Evolutionary conservation across 1,139 yeast genomes (phyloP), one percentile per base, ranked within the genome.

Genomic region (Suhomyces anneliseae): DNA sequence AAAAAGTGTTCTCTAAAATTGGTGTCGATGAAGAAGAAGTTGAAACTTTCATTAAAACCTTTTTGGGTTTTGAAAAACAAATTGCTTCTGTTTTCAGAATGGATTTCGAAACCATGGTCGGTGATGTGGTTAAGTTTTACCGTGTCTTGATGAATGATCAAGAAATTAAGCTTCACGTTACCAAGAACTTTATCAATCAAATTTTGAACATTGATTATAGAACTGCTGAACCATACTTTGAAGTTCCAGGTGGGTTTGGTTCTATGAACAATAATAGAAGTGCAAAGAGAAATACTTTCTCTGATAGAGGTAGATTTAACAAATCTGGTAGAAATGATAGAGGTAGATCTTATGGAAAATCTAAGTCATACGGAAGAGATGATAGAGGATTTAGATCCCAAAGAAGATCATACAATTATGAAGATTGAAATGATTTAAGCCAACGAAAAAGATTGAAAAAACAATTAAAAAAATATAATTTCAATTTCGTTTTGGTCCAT

Each of bases 1-100:
- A 47, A 6, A 48, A 51, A n/a, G 41, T 52, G 12, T 51, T 57
- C 42, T 34, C 34, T 14, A 46, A 48, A 34, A 39, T 56, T 26
- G 41, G 48, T 6, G 14, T 46, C 26, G 53, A 55, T 14, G 52
- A 47, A n/a, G 56, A 55, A 42, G 51, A 44, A 15, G 45, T 49
- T 11, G 58, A 52, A 26, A 43, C 49, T 26, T 51, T 56, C 45
- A 46, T 52, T 34, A 44, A 43, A 39, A 50, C 55, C 2, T 52
- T 44, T 39, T 48, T 53, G 42, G 51, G 50, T 5, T 48, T 47
- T 45, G 50, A 48, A 39, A 61, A 60, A 36, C 70, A 68, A 52
- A 61, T 69, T 14, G 47, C 59, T 15, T 51, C 61, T 26, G 49
- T 56, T 7, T 71, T 69, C 54, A 61, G 66, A 44, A 53, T 74